phyloP scores from a whole-genome alignment of 176 grass and related monocot genomes.

The Avena insularis region DNA sequence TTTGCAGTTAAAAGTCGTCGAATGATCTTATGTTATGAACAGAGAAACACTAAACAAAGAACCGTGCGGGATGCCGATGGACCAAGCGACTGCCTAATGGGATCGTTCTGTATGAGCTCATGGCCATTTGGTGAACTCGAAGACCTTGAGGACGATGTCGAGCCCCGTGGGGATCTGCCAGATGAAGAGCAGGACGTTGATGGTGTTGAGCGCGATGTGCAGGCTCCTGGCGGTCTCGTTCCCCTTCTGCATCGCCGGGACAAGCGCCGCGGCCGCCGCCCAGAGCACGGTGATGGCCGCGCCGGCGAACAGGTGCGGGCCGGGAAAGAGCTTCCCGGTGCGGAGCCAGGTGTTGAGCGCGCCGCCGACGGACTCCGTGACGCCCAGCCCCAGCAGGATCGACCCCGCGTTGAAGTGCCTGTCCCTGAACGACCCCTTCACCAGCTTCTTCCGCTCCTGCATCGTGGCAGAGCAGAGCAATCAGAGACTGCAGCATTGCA shows the following conservation, averaged over 20 bases:
- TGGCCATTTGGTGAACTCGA: slow-evolving; percentile 97
- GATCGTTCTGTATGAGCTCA: background rate
- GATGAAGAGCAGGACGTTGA: slow-evolving; percentile 93
- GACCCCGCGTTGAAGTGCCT: slow-evolving; percentile 90
- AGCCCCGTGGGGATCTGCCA: slow-evolving; percentile 95
- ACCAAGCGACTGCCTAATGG: background rate
- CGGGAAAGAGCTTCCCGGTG: slow-evolving; percentile 90
- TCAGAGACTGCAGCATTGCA: background rate
- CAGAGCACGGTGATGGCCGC: slow-evolving; percentile 84
- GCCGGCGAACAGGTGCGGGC: slow-evolving; percentile 88
- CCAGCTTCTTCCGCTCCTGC: slow-evolving; percentile 85
- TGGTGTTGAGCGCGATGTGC: slow-evolving; percentile 82
- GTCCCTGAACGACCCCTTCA: slow-evolving; percentile 78
- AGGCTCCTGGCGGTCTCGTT: slow-evolving; percentile 75
- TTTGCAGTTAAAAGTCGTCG: background rate
- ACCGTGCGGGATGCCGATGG: background rate
- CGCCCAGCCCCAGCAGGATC: slow-evolving; percentile 82
- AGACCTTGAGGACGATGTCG: slow-evolving; percentile 90
- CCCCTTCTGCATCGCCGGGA: slow-evolving; percentile 95
- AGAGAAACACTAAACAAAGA: background rate
- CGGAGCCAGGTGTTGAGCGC: slow-evolving; percentile 84
- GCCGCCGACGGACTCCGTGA: slow-evolving; percentile 76
- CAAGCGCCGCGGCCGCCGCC: slow-evolving; percentile 72
- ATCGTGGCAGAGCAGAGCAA: too few relatives aligned
- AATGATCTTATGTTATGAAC: background rate